A percentile compares a stretch with the other conserved stretches of the same genome.
Conservation (phyloP, 2,329 filamentous ascomycete genomes). For the Colletotrichum cuscutae region DNA sequence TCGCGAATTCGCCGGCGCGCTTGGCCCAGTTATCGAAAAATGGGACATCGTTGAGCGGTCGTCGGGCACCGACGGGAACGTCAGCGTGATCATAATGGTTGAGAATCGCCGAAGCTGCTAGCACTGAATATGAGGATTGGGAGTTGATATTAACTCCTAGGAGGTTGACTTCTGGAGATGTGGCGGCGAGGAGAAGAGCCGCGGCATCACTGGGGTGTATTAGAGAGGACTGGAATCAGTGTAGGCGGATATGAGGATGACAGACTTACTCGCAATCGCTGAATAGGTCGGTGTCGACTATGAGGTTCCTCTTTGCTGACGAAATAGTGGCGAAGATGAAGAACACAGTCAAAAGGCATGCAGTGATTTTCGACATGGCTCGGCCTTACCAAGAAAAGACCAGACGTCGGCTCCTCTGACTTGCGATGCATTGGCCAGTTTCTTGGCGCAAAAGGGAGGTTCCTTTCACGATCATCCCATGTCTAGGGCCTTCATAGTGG, state of each 20-base stretch:
- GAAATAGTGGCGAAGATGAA: not conserved
- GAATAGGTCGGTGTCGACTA: conserved; percentile 59
- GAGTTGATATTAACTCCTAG: conserved; percentile 54
- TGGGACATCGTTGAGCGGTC: conserved; percentile 52
- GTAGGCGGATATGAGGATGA: not conserved
- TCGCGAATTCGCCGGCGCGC: conserved; percentile 54
- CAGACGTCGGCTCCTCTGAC: not conserved
- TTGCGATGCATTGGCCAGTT: not conserved
- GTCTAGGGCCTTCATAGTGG: too few relatives aligned
- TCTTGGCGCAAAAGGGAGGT: not conserved
- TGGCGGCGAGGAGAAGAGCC: conserved; percentile 53
- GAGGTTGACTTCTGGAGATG: conserved; percentile 48
- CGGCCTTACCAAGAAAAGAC: too few relatives aligned
- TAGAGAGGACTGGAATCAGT: not conserved
- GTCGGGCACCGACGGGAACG: conserved; percentile 49
- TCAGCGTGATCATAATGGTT: conserved; percentile 50
- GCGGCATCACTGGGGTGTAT: conserved; percentile 48
- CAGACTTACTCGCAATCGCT: conserved; percentile 55
- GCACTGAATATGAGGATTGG: conserved; percentile 52
- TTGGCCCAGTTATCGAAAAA: conserved; percentile 56
- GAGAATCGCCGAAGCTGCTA: conserved; percentile 51
- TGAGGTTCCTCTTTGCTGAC: conserved; percentile 46
- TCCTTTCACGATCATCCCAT: not conserved
- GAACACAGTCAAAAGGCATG: not conserved
- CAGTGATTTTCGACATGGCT: not conserved